Evolutionary conservation across 768 basidiomycete genomes (phyloP).

Genomic region (Pleurotus platypus): DNA sequence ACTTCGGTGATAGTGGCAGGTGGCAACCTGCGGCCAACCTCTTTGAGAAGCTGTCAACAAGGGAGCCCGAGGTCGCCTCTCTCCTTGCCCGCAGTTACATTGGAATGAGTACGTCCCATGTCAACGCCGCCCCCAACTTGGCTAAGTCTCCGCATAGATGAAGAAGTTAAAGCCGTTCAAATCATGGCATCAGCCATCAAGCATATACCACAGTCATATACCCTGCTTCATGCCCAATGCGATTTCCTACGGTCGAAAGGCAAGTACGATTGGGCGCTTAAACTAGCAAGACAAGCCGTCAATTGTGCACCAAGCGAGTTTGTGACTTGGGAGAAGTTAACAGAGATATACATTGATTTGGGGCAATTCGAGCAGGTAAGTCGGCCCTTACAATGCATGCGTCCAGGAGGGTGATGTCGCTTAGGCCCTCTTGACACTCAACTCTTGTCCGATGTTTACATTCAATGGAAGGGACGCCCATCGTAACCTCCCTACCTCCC

Average conservation of each 20-base stretch:
- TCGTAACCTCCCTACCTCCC: constrained; percentile 72
- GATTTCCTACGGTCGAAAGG: constrained; percentile 90
- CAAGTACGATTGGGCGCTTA: constrained; percentile 83
- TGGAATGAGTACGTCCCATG: constrained; percentile 82
- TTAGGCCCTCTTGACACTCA: constrained; percentile 81
- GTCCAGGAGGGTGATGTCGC: neutral
- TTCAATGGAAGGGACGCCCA: constrained; percentile 96
- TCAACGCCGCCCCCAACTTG: too few relatives aligned
- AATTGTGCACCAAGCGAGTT: constrained; percentile 99
- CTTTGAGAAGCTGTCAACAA: constrained; percentile 85
- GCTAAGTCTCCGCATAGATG: constrained; percentile 50
- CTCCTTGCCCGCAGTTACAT: constrained; percentile 88
- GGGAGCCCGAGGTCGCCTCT: constrained; percentile 86
- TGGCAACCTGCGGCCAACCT: constrained; percentile 87
- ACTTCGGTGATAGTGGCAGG: constrained; percentile 90
- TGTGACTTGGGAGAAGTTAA: constrained; percentile 97
- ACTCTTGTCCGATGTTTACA: constrained; percentile 99
- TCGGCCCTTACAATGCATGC: constrained; percentile 18
- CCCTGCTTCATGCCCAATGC: constrained; percentile 90
- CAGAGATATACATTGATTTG: constrained; percentile 90
- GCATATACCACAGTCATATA: constrained; percentile 88
- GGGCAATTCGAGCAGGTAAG: constrained; percentile 76
- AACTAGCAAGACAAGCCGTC: constrained; percentile 91
- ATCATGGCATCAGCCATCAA: constrained; percentile 84
- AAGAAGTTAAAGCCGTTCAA: constrained; percentile 97